Base-by-base conservation (phyloP, 768 basidiomycete species). In the Lactifluus piperatus region DNA sequence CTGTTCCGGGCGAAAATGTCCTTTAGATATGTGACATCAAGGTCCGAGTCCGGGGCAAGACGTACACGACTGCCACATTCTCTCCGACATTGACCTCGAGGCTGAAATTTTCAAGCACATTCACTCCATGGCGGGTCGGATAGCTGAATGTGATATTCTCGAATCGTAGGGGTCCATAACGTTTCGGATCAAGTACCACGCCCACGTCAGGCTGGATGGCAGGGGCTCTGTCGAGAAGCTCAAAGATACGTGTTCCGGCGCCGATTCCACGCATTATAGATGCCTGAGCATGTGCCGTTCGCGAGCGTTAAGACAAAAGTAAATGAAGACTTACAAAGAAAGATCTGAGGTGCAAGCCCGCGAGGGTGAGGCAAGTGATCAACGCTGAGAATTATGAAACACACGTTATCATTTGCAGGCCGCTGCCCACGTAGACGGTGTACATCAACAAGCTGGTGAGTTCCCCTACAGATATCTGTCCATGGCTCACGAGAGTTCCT, bases 261-360 rank as follows among this genome's bases (percentile, higher is more conserved):
- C 95, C 95, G 51, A 97, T 84, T 54, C 91, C 95, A 54, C 92
- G 91, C 95, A 98, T 98, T 56, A 98, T 85, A 41, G 92, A 94
- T 10, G 91, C 82, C 89, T 91, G 62, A 10, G 27, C 26, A 45
- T 32, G 26, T 36, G 20, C 51, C 11, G 26, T 61, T 55, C 62
- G 65, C 54, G 36, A 70, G 72, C 22, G 34, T 24, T 9, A 26
- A 56, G 68, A 74, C 72, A 60, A 73, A 71, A 57, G 46, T 62
- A 66, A 60, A 41, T 71, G 71, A 10, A 13, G 41, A 47, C 60
- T 61, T 70, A 75, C 74, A 62, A 74, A 73, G 57, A 76, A 75
- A 26, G 71, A 70, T 4, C 75, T 77, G 58, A 22, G 45, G 26
- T 5, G 30, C 32, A 46, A n/a, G n/a, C 6, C 27, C 27, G 10